Evolutionary conservation across 1,284 basidiomycete species (phyloP).

Genomic region (Microbotryum violaceum): DNA sequence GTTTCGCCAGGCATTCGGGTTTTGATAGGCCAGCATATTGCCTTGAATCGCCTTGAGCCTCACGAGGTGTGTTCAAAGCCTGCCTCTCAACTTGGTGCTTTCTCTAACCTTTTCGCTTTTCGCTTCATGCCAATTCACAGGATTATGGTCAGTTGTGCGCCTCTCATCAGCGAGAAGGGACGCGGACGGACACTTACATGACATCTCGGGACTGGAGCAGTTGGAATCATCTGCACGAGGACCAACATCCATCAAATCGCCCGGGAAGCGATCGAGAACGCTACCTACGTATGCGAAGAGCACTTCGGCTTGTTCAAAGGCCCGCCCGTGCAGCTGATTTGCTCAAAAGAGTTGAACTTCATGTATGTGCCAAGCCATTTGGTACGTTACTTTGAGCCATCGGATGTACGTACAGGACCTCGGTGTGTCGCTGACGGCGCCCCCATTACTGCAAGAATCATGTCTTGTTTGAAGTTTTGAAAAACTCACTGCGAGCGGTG

Average conservation of each 20-base stretch:
- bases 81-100: not conserved
- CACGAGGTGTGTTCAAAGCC: slow-evolving; percentile 47
- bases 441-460: slow-evolving; percentile 50
- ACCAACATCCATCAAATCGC: slow-evolving; percentile 94
- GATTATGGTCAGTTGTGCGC: slow-evolving; percentile 7
- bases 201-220: slow-evolving; percentile 55
- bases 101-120: not conserved
- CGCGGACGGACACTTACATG: not conserved
- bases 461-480: slow-evolving; percentile 96
- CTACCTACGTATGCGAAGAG: slow-evolving; percentile 95
- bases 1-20: slow-evolving; percentile 62
- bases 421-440: not conserved
- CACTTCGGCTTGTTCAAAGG: slow-evolving; percentile 94
- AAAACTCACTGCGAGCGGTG: slow-evolving; percentile 94
- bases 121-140: not conserved
- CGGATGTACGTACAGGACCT: not conserved
- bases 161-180: not conserved
- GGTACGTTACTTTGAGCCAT: slow-evolving; percentile 28
- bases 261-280: slow-evolving; percentile 98
- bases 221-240: slow-evolving; percentile 96
- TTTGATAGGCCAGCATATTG: slow-evolving; percentile 85
- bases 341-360: slow-evolving; percentile 78
- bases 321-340: slow-evolving; percentile 93
- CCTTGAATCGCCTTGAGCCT: slow-evolving; percentile 78
- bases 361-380: slow-evolving; percentile 91